A percentile compares a stretch with the other conserved stretches of the same genome.
Evolutionary conservation across 371 early-diverging fungal species (phyloP).

Genomic region (Syncephalastrum sp.): DNA sequence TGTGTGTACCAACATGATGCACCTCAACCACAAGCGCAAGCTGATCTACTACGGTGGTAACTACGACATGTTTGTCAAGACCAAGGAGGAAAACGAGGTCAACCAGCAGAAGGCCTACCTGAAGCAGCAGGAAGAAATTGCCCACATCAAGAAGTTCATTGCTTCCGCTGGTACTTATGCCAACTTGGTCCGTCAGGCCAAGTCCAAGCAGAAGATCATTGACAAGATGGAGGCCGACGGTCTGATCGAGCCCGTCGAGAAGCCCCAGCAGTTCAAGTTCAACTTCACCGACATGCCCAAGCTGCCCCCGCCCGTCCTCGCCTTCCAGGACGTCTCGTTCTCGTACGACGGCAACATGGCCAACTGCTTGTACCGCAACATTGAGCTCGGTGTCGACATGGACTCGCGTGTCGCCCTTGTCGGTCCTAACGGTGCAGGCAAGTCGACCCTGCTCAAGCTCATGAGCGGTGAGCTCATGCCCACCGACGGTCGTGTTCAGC

Average conservation of each 20-base stretch:
- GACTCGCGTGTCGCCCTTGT: constrained; percentile 93
- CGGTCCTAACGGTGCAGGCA: constrained; percentile 93
- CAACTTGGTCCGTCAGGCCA: constrained; percentile 97
- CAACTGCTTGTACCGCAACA: constrained; percentile 83
- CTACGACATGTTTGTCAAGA: constrained; percentile 95
- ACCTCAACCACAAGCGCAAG: constrained; percentile 86
- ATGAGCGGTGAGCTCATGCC: constrained; percentile 86
- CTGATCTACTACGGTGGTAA: constrained; percentile 96
- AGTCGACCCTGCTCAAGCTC: constrained; percentile 93
- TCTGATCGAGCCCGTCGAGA: constrained; percentile 89
- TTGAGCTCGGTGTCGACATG: constrained; percentile 94
- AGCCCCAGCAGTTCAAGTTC: constrained; percentile 78
- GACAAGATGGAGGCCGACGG: constrained; percentile 99
- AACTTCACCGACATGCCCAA: constrained; percentile 83
- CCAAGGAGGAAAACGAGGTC: constrained; percentile 90
- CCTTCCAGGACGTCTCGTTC: constrained; percentile 91
- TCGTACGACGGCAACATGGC: constrained; percentile 83
- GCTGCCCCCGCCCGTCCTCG: constrained; percentile 96
- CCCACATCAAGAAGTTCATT: constrained; percentile 98
- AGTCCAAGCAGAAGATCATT: constrained; percentile 98
- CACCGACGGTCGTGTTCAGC: constrained; percentile 84
- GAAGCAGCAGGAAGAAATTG: constrained; percentile 98
- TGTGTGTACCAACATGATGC: constrained; percentile 95
- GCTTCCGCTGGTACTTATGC: constrained; percentile 99
- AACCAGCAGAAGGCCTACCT: constrained; percentile 97